Conservation (phyloP, 371 early-diverging fungal genomes). For the Batkoa obscura region DNA sequence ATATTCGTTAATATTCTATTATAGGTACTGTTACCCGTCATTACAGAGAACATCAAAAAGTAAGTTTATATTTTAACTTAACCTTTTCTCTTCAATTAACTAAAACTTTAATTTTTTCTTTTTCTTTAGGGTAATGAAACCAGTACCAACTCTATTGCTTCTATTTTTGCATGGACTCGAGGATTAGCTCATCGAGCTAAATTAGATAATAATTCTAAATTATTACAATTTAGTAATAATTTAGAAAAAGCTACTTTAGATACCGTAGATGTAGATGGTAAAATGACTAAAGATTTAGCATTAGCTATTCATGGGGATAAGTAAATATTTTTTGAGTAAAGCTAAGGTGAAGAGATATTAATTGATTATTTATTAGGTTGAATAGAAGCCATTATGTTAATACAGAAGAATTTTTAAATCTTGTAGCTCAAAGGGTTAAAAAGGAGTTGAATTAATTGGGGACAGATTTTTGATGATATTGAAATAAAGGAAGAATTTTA, state of each 20-base stretch:
- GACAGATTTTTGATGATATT: neutral
- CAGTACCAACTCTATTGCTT: slow-evolving; percentile 92
- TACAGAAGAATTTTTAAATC: slow-evolving; percentile 60
- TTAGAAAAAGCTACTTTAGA: slow-evolving; percentile 80
- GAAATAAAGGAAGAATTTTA: no score
- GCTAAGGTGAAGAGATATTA: neutral
- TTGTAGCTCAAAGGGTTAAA: slow-evolving; percentile 45
- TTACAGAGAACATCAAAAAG: slow-evolving; percentile 90
- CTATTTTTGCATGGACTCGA: slow-evolving; percentile 95
- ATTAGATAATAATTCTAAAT: slow-evolving; percentile 60
- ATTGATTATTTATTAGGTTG: slow-evolving; percentile 16
- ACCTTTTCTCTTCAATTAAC: no score
- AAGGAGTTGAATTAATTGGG: neutral
- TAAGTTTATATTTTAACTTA: slow-evolving; percentile 12
- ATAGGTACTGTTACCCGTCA: slow-evolving; percentile 84
- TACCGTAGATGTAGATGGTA: slow-evolving; percentile 57
- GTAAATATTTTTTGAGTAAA: slow-evolving; percentile 21
- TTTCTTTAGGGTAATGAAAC: slow-evolving; percentile 41
- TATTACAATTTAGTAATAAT: slow-evolving; percentile 52
- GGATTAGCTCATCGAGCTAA: slow-evolving; percentile 90
- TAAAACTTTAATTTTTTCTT: no score
- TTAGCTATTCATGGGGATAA: slow-evolving; percentile 75
- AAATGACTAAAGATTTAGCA: slow-evolving; percentile 96
- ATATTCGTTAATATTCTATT: no score
- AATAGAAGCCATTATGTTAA: slow-evolving; percentile 53